phyloP scores from a whole-genome alignment of 2,329 filamentous ascomycete species.

The Aspergillus fischeri region DNA sequence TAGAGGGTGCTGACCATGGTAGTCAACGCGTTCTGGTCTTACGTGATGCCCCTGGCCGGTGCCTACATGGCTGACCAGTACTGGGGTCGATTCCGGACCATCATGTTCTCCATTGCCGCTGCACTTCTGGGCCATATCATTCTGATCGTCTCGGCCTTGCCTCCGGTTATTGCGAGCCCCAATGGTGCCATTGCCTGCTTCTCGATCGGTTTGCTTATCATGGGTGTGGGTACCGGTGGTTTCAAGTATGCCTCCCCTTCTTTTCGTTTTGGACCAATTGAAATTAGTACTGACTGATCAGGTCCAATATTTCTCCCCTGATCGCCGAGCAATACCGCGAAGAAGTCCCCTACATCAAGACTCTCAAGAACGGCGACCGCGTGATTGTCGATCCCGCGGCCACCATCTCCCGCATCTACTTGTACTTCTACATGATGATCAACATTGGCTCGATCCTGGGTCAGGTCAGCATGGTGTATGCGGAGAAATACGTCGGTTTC shows the following conservation, averaged over 20 bases:
- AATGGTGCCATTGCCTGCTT: constrained; percentile 61
- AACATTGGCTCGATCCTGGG: constrained; percentile 62
- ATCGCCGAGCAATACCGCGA: constrained; percentile 67
- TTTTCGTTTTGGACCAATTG: too few relatives aligned
- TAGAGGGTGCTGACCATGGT: neutral
- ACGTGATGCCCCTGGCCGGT: constrained; percentile 56
- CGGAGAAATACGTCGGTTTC: constrained; percentile 72
- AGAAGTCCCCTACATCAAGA: constrained; percentile 54
- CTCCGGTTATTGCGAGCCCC: constrained; percentile 55
- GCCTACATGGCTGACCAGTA: constrained; percentile 64
- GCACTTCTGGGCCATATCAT: constrained; percentile 65
- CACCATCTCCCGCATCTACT: constrained; percentile 64
- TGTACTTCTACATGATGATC: constrained; percentile 68
- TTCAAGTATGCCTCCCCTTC: constrained; percentile 54
- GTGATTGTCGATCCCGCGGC: constrained; percentile 68
- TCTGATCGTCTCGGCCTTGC: constrained; percentile 62
- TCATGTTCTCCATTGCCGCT: constrained; percentile 60
- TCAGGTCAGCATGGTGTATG: constrained; percentile 66
- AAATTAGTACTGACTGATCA: neutral
- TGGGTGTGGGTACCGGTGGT: constrained; percentile 72
- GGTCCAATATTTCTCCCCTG: constrained; percentile 66
- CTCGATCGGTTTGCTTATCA: constrained; percentile 60
- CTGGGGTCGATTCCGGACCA: constrained; percentile 66
- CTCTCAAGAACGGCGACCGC: constrained; percentile 56
- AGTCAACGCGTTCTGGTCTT: constrained; percentile 60